Evolutionary conservation across 768 basidiomycete genomes (phyloP).

Genomic region (Tubosaeta brunneosetosa): DNA sequence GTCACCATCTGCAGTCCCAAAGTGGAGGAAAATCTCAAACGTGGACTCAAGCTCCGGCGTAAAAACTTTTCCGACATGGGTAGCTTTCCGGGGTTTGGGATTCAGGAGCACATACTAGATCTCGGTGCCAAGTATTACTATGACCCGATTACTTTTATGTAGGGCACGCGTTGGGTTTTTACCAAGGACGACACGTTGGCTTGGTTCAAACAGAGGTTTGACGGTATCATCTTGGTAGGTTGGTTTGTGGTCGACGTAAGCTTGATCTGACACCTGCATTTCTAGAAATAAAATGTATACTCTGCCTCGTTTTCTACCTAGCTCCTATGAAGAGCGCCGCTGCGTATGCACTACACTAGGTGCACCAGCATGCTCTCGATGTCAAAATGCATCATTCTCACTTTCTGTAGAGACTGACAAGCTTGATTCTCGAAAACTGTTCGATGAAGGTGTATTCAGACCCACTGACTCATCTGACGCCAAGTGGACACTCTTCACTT

Average conservation of each 20-base stretch:
- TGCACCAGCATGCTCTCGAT: slow-evolving; percentile 22
- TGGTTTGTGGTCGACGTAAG: background rate
- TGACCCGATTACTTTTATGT: slow-evolving; percentile 99
- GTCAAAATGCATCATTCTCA: background rate
- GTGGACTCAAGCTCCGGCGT: slow-evolving; percentile 93
- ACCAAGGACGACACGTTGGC: slow-evolving; percentile 95
- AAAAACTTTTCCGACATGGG: slow-evolving; percentile 98
- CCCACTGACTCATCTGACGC: too few relatives aligned
- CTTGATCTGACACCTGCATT: background rate
- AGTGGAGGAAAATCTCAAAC: slow-evolving; percentile 98
- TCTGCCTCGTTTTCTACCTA: background rate
- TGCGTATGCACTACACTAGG: slow-evolving; percentile 23
- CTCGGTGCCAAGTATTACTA: slow-evolving; percentile 82
- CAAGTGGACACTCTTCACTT: too few relatives aligned
- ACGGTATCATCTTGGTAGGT: slow-evolving; percentile 91
- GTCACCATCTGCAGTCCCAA: slow-evolving; percentile 99
- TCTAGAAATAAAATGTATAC: slow-evolving; percentile 23
- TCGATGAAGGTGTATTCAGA: too few relatives aligned
- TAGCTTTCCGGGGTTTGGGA: slow-evolving; percentile 99
- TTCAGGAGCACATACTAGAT: slow-evolving; percentile 95
- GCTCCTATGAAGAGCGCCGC: slow-evolving; percentile 5
- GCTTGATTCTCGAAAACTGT: background rate
- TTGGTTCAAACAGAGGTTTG: slow-evolving; percentile 99
- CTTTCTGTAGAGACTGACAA: background rate
- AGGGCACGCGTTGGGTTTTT: slow-evolving; percentile 84